Percentiles rank a stretch among this genome's conserved stretches.
Evolutionary conservation across 208 protist genomes (phyloP).

Genomic region (Acanthamoeba sp.): DNA sequence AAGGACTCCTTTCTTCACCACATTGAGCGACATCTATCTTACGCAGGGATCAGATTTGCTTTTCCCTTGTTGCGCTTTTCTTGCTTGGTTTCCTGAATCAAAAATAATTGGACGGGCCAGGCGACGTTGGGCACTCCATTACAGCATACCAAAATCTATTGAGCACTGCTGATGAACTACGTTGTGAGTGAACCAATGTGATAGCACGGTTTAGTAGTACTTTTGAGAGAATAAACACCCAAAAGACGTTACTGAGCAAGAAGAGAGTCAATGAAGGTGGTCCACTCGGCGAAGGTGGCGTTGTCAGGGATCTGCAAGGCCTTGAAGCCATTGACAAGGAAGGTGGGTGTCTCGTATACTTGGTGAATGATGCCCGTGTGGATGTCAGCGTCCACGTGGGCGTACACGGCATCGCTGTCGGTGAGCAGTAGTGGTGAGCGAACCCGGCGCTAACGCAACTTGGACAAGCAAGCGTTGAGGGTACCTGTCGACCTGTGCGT

Average conservation of each 20-base stretch:
- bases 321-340: constrained; percentile 69
- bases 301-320: neutral
- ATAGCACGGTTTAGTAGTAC: too few relatives aligned
- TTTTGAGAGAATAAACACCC: too few relatives aligned
- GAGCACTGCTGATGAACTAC: too few relatives aligned
- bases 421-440: too few relatives aligned
- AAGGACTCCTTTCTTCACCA: constrained; percentile 39
- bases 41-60: neutral
- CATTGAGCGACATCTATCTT: constrained; percentile 41
- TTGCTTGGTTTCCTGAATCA: neutral
- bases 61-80: neutral
- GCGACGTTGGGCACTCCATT: too few relatives aligned
- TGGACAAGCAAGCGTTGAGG: too few relatives aligned
- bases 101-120: too few relatives aligned
- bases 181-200: too few relatives aligned
- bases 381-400: constrained; percentile 16
- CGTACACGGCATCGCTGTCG: constrained; percentile 12
- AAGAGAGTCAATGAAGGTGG: constrained; percentile 12
- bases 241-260: neutral
- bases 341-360: constrained; percentile 58
- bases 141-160: too few relatives aligned
- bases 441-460: too few relatives aligned
- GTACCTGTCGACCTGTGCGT: constrained; percentile 28
- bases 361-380: constrained; percentile 52
- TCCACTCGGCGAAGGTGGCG: constrained; percentile 6